Percentiles rank a stretch among this genome's conserved stretches.
These are phyloP conservation scores for Luvunga scandens DNA, from an alignment of 345 rosid genomes.

Conservation along the genomic window DNA sequence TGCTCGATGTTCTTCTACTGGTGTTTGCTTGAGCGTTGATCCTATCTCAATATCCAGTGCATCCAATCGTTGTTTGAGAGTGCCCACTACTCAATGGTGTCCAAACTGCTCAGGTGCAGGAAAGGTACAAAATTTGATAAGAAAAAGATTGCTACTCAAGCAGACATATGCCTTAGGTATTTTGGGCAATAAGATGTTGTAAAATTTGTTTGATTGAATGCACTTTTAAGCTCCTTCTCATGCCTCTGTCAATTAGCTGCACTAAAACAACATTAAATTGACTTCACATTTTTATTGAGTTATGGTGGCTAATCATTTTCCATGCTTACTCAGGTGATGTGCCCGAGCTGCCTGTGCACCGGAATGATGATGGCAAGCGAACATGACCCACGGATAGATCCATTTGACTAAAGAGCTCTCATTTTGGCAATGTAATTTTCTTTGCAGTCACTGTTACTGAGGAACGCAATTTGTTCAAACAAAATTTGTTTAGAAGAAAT, in stretches of 20 bases:
- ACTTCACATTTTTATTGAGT: too few relatives aligned
- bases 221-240: background rate
- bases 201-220: background rate
- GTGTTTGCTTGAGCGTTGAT: slow-evolving; percentile 61
- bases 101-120: slow-evolving; percentile 88
- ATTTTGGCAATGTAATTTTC: slow-evolving; percentile 1
- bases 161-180: background rate
- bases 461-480: background rate
- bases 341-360: slow-evolving; percentile 88
- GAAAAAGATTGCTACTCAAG: background rate
- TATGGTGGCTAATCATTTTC: slow-evolving; percentile 10
- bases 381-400: slow-evolving; percentile 76
- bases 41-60: slow-evolving; percentile 48
- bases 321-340: slow-evolving; percentile 63
- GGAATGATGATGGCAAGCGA: slow-evolving; percentile 84
- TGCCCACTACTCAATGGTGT: slow-evolving; percentile 67
- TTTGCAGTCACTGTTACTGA: background rate
- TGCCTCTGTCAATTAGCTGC: background rate
- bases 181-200: slow-evolving; percentile 6
- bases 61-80: slow-evolving; percentile 47
- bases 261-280: background rate
- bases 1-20: slow-evolving; percentile 86
- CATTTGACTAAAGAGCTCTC: slow-evolving; percentile 49
- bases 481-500: background rate
- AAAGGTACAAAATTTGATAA: slow-evolving; percentile 46